These are phyloP conservation scores for Chaetomium olivaceum DNA, from an alignment of 2,329 filamentous ascomycete genomes.

Conservation along the genomic window DNA sequence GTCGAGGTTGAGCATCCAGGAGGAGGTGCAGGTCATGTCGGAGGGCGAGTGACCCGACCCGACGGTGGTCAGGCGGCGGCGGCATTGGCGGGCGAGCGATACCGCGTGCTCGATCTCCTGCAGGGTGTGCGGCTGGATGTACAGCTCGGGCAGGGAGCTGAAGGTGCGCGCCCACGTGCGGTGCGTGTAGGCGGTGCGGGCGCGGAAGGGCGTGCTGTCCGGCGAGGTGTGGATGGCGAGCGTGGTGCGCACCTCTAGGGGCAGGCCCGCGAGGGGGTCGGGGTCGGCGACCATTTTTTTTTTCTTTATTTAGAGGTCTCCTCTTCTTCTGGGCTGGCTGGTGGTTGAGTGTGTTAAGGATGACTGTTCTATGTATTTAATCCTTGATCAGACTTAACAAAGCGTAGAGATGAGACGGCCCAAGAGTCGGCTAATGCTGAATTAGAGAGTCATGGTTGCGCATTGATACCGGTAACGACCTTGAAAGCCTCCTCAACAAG, in stretches of 20 bases:
- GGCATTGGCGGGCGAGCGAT: conserved; percentile 75
- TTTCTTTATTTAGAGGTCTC: too few relatives aligned
- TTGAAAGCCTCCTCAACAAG: not conserved
- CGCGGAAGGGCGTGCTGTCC: conserved; percentile 70
- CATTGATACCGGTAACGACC: not conserved
- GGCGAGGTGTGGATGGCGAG: conserved; percentile 21
- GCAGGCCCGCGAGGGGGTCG: conserved; percentile 21
- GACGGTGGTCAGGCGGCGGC: conserved; percentile 80
- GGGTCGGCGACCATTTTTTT: conserved; percentile 21
- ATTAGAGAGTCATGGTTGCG: not conserved
- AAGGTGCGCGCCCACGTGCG: conserved; percentile 96
- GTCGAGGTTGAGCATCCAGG: conserved; percentile 94
- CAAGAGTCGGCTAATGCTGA: not conserved
- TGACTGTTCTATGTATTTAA: not conserved
- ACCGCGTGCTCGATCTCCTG: conserved; percentile 82
- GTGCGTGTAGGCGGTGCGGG: conserved; percentile 70
- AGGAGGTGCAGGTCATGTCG: conserved; percentile 86
- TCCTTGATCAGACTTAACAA: not conserved
- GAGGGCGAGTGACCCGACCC: conserved; percentile 92
- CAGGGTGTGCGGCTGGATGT: conserved; percentile 78
- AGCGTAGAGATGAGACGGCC: not conserved
- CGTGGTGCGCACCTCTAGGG: conserved; percentile 22
- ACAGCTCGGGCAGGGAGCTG: conserved; percentile 84
- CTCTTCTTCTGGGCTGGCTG: too few relatives aligned
- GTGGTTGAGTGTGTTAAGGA: not conserved